Evolutionary conservation across 192 early-diverging fungal species (phyloP), one percentile per base, ranked within the genome.

Genomic region (Polychytrium aggregatum): DNA sequence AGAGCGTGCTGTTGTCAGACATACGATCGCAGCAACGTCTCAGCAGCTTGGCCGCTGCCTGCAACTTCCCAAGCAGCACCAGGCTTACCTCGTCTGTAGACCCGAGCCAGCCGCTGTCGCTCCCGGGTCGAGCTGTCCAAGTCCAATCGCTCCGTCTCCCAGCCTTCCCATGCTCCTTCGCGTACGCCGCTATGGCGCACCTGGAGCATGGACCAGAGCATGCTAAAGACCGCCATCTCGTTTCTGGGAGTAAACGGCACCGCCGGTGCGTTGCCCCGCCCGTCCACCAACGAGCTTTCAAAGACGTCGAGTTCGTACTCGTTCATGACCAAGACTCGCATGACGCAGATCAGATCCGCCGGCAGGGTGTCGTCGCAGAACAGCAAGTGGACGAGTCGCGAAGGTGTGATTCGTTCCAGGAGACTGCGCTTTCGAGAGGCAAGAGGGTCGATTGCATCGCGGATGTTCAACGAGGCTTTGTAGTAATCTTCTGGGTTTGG

Each of bases 401-500:
- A 38, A 2, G 46, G 58, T 13, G 17, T 17, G 17, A 24, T 20
- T n/a, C 34, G 21, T 14, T 31, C 31, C 14, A 49, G 46, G 6
- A 44, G 16, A 28, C 14, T 30, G n/a, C 45, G 43, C 26, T 44
- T 50, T 35, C 31, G 28, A 3, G 10, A 39, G 24, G 41, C 44
- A 21, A 57, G 52, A 4, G 65, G 70, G 43, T 72, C 70, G 8
- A 24, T 20, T 30, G 22, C 22, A 25, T 53, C 38, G 13, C 45
- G 39, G 20, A 65, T 45, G 46, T 64, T 63, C 17, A 73, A 47
- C 6, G 59, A 40, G 13, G 69, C 35, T 42, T 73, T 68, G 37
- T 63, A 53, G 53, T 73, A 69, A 53, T 73, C 65, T 56, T 65
- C 65, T 8, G 63, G 63, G 46, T 73, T 73, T 6, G 41, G 33